phyloP scores from a whole-genome alignment of 1,284 basidiomycete species.

The Phellinidium pouzarii region DNA sequence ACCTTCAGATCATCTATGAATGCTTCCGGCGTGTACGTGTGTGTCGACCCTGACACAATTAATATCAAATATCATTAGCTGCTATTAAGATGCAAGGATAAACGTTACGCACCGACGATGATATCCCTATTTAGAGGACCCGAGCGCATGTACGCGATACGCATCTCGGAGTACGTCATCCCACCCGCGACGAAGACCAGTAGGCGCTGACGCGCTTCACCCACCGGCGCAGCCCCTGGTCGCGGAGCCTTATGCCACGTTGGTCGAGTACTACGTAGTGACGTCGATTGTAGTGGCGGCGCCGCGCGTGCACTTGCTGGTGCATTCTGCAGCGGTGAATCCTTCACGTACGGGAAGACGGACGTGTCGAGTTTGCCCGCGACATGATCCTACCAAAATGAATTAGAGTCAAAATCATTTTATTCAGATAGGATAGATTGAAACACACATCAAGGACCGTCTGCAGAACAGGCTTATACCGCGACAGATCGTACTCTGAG shows the following conservation, averaged over 20 bases:
- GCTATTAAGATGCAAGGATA: not conserved
- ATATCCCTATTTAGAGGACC: constrained; percentile 78
- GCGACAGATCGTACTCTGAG: constrained; percentile 93
- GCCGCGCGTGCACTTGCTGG: constrained; percentile 35
- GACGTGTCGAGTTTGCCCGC: constrained; percentile 70
- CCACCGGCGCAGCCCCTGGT: constrained; percentile 28
- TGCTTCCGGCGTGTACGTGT: constrained; percentile 74
- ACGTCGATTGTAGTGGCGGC: constrained; percentile 49
- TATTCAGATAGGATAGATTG: not conserved
- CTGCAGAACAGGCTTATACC: constrained; percentile 85
- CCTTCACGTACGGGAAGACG: constrained; percentile 88
- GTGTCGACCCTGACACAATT: constrained; percentile 71
- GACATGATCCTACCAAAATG: constrained; percentile 64
- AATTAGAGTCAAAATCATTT: constrained; percentile 22
- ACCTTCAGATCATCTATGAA: constrained; percentile 86
- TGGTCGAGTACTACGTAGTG: constrained; percentile 78
- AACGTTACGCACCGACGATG: constrained; percentile 70
- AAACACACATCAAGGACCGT: constrained; percentile 72
- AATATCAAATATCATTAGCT: not conserved
- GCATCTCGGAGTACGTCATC: constrained; percentile 93
- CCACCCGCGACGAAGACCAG: constrained; percentile 93
- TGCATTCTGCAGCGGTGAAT: constrained; percentile 58
- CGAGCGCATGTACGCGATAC: constrained; percentile 81
- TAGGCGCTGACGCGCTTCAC: constrained; percentile 71
- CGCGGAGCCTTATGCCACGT: constrained; percentile 76